Evolutionary conservation across 2,329 filamentous ascomycete genomes (phyloP).

Genomic region (Didymella glomerata): DNA sequence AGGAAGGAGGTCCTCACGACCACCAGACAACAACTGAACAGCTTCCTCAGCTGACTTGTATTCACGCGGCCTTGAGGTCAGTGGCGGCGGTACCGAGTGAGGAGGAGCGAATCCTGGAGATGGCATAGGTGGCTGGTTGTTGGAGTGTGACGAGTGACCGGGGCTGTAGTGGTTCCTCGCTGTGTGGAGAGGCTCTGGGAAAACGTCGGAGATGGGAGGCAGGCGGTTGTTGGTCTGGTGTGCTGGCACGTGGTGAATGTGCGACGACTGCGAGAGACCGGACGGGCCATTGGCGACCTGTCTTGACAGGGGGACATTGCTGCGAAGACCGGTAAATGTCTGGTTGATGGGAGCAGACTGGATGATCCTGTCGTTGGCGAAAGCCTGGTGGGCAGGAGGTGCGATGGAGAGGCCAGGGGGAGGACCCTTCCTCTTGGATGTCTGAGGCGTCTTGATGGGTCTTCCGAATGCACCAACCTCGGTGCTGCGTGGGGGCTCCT

Average conservation of each 20-base stretch:
- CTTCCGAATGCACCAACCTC: conserved; percentile 56
- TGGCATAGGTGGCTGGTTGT: conserved; percentile 72
- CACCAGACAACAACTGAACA: conserved; percentile 86
- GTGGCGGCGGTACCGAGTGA: conserved; percentile 60
- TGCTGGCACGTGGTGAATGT: conserved; percentile 89
- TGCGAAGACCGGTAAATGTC: conserved; percentile 89
- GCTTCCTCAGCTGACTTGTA: conserved; percentile 97
- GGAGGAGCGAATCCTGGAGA: conserved; percentile 77
- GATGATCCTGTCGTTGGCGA: conserved; percentile 92
- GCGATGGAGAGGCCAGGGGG: conserved; percentile 93
- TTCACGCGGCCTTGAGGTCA: conserved; percentile 73
- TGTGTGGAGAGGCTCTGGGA: conserved; percentile 76
- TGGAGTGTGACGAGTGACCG: conserved; percentile 70
- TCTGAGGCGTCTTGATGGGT: conserved; percentile 72
- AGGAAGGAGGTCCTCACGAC: conserved; percentile 89
- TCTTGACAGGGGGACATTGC: conserved; percentile 69
- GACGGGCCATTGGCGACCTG: conserved; percentile 84
- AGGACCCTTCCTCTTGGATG: conserved; percentile 76
- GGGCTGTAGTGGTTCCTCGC: conserved; percentile 63
- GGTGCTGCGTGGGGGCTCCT: conserved; percentile 40
- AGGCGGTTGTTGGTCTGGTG: conserved; percentile 90
- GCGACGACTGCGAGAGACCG: conserved; percentile 81
- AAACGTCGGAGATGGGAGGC: conserved; percentile 93
- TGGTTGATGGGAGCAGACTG: conserved; percentile 95
- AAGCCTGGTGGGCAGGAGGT: conserved; percentile 90